These are phyloP conservation scores for Prunus armeniaca DNA, from an alignment of 306 rosid species.

Conservation along the genomic window DNA sequence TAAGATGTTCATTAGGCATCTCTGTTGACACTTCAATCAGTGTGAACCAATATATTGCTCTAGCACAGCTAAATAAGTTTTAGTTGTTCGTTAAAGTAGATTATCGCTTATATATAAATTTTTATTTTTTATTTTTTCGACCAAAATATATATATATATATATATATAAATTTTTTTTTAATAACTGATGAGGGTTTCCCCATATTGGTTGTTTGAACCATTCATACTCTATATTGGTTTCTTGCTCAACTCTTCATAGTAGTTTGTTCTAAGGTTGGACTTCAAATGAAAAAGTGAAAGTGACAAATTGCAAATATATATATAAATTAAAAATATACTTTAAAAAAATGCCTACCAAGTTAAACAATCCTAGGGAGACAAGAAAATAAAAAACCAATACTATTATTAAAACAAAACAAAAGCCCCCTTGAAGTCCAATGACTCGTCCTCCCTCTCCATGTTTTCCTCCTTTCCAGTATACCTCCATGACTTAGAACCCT, in stretches of 20 bases:
- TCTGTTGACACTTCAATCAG: background rate
- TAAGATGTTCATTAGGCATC: background rate
- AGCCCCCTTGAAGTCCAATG: conserved; percentile 35
- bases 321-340: background rate
- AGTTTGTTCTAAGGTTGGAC: background rate
- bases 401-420: background rate
- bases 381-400: background rate
- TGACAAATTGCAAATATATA: too few relatives aligned
- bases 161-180: too few relatives aligned
- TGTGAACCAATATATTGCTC: background rate
- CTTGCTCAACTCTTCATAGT: too few relatives aligned
- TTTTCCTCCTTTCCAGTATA: conserved; percentile 68
- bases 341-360: background rate
- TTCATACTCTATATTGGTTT: too few relatives aligned
- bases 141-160: too few relatives aligned
- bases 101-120: too few relatives aligned
- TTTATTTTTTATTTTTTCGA: too few relatives aligned
- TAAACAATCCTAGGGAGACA: background rate
- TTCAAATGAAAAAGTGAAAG: too few relatives aligned
- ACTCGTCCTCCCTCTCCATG: conserved; percentile 83
- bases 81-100: too few relatives aligned
- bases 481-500: conserved; percentile 97
- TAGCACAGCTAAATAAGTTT: too few relatives aligned
- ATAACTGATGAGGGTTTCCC: too few relatives aligned
- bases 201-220: too few relatives aligned